Evolutionary conservation across 768 basidiomycete genomes (phyloP).

Genomic region (Tubosaeta sp.): DNA sequence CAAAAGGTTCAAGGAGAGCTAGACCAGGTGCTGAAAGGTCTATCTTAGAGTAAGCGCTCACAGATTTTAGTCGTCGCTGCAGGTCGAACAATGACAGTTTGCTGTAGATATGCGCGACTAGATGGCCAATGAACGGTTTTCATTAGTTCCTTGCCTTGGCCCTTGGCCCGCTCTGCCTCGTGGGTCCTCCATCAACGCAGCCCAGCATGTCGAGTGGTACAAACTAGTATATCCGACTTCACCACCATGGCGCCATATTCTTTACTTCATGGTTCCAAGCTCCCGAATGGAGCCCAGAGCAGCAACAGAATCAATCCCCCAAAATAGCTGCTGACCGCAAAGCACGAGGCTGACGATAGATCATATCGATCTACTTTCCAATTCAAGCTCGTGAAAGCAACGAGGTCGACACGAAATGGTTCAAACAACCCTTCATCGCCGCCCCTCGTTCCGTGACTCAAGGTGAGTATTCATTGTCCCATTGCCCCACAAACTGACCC

Average conservation of each 20-base stretch:
- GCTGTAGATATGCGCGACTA: neutral
- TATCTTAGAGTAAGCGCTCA: constrained; percentile 20
- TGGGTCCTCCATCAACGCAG: neutral
- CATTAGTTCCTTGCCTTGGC: neutral
- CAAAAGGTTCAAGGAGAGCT: constrained; percentile 53
- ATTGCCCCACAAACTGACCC: neutral
- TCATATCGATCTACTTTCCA: constrained; percentile 22
- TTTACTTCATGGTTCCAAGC: neutral
- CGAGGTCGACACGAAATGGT: constrained; percentile 14
- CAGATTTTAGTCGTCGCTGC: neutral
- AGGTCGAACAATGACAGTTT: constrained; percentile 1
- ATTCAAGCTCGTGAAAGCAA: constrained; percentile 21
- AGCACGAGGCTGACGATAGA: constrained; percentile 9
- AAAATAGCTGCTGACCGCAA: constrained; percentile 5
- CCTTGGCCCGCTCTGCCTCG: neutral
- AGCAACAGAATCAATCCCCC: neutral
- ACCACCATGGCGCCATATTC: too few relatives aligned
- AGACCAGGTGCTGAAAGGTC: constrained; percentile 45
- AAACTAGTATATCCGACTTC: too few relatives aligned
- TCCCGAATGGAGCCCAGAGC: neutral
- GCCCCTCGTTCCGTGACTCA: neutral
- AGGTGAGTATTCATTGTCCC: constrained; percentile 1
- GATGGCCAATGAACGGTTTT: neutral
- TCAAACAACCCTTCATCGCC: constrained; percentile 8
- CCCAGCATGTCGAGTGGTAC: too few relatives aligned